Percentiles rank a stretch among this genome's conserved stretches.
phyloP scores from a whole-genome alignment of 345 rosid genomes.

The Salix udensis region DNA sequence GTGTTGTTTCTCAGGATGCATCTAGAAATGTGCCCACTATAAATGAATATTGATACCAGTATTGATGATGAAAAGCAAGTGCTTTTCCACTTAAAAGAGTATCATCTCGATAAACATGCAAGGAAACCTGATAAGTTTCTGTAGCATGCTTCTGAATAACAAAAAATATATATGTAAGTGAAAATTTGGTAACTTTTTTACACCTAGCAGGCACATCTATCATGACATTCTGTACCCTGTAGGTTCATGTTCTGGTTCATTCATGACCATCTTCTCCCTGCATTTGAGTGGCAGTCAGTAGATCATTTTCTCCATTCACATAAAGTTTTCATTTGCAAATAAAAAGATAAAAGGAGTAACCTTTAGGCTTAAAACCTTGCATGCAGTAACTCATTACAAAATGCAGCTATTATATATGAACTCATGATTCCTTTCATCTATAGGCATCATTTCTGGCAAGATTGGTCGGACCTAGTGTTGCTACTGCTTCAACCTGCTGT shows the following conservation, averaged over 20 bases:
- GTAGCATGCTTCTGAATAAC: background rate
- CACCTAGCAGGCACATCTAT: too few relatives aligned
- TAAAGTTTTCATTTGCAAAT: background rate
- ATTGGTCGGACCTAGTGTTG: slow-evolving; percentile 61
- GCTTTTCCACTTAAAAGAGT: background rate
- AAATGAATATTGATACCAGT: background rate
- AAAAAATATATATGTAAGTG: background rate
- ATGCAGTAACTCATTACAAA: background rate
- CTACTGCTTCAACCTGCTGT: slow-evolving; percentile 64
- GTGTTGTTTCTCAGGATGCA: background rate
- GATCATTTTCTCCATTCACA: background rate
- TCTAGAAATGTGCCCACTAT: background rate
- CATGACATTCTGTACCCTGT: too few relatives aligned
- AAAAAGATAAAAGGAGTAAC: background rate
- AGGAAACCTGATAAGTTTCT: background rate
- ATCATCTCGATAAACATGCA: background rate
- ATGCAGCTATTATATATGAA: background rate
- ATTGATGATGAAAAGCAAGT: background rate
- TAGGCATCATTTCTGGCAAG: slow-evolving; percentile 76
- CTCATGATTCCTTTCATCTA: slow-evolving; percentile 12
- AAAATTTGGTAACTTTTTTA: too few relatives aligned
- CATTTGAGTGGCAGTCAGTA: too few relatives aligned
- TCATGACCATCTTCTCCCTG: too few relatives aligned
- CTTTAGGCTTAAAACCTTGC: background rate
- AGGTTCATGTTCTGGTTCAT: too few relatives aligned